Base-by-base conservation (phyloP, 1,284 basidiomycete genomes). In the Boletus semigastroideus region DNA sequence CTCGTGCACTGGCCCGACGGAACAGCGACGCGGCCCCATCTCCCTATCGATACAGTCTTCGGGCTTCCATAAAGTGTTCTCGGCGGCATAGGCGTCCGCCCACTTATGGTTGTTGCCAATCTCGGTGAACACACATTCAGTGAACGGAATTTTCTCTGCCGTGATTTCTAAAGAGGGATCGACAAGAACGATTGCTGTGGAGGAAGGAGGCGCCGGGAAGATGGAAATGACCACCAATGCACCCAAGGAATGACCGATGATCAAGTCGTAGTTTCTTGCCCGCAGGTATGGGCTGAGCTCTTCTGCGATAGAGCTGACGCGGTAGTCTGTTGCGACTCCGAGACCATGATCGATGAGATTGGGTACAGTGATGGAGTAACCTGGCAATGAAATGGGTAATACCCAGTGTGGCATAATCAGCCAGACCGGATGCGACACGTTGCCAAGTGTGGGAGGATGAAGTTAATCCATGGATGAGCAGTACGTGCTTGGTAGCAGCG, bases 281-380 rank as follows among this genome's bases (percentile, higher is more conserved):
- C 14, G 13, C 13, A 33, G 31, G 16, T 33, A 33, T 5, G 12
- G 31, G 16, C 31, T 6, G 31, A 33, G 31, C 6, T 33, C 31
- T 7, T 33, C 31, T 14, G 31, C 5, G 14, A 33, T 33, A 13
- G 31, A 33, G 31, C 6, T 33, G 31, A 33, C 13, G 6, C 31
- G 13, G 31, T 33, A 33, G 16, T 33, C 31, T 7, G 16, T 33
- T 33, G 31, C 12, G 31, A 33, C 31, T 33, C 12, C 13, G 7
- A 6, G 14, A 14, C 31, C 12, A 14, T 33, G 31, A 6, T 12
- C 31, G 14, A 64, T 11, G 38, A 64, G 53, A 30, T 67, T 50
- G 10, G 62, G 62, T 14, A 65, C 59, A 10, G 52, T 58, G 1
- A 68, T 63, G 0, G 55, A 48, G 43, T 64, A 65, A 0, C 66